Percentiles rank a stretch among this genome's conserved stretches.
Conservation (phyloP, 306 rosid genomes). For the Castanea crenata region DNA sequence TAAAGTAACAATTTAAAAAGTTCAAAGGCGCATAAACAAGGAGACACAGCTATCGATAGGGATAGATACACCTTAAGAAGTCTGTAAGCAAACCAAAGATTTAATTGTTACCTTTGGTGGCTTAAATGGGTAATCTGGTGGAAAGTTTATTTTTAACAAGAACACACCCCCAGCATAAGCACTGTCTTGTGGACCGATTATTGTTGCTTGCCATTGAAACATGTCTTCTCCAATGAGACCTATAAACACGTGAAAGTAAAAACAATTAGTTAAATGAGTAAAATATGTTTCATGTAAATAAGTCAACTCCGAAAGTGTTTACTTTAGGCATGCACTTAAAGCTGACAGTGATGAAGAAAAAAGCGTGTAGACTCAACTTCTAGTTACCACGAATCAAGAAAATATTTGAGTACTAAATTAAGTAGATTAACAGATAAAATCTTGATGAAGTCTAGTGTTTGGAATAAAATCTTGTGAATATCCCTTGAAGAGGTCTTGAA, state of each 20-base stretch:
- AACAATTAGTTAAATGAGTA: too few species aligned
- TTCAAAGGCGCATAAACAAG: neutral
- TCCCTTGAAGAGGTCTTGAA: too few species aligned
- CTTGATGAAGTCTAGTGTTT: too few species aligned
- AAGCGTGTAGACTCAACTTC: neutral
- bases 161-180: conserved; percentile 54
- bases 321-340: neutral
- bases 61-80: conserved; percentile 1
- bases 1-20: neutral
- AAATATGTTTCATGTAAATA: too few species aligned
- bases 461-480: too few species aligned
- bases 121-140: conserved; percentile 58
- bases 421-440: too few species aligned
- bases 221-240: conserved; percentile 52
- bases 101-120: conserved; percentile 45
- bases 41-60: neutral
- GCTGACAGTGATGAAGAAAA: neutral
- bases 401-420: too few species aligned
- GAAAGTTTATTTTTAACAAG: conserved; percentile 40
- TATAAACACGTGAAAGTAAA: neutral
- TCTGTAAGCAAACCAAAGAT: neutral
- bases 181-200: conserved; percentile 53
- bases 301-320: too few species aligned
- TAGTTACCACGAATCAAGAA: neutral
- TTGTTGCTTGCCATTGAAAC: conserved; percentile 61